Evolutionary conservation across 2,329 filamentous ascomycete genomes (phyloP).

Genomic region (Paraphaeosphaeria sporulosa): DNA sequence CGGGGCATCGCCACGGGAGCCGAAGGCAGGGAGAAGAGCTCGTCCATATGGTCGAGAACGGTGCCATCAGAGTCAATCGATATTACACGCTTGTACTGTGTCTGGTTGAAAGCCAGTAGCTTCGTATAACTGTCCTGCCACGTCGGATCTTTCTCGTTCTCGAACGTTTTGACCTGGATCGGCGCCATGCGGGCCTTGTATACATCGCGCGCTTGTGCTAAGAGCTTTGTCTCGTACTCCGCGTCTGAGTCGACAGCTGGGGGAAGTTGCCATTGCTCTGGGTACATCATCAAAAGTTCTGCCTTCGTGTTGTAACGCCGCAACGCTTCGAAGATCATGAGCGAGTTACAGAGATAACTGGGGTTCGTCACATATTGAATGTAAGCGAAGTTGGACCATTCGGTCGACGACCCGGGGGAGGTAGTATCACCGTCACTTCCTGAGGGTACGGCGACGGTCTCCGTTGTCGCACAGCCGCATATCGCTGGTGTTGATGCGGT

Average conservation of each 20-base stretch:
- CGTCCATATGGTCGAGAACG: slow-evolving; percentile 66
- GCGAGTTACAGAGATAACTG: slow-evolving; percentile 43
- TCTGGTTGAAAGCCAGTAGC: slow-evolving; percentile 70
- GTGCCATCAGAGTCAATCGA: slow-evolving; percentile 67
- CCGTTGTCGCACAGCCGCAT: neutral
- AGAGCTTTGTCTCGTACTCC: slow-evolving; percentile 42
- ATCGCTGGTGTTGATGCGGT: neutral
- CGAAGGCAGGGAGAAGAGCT: slow-evolving; percentile 69
- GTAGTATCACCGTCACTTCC: too few relatives aligned
- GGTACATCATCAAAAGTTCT: slow-evolving; percentile 17
- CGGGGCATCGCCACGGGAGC: slow-evolving; percentile 69
- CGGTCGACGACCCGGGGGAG: neutral
- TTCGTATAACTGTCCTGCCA: slow-evolving; percentile 71
- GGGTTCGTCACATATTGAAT: slow-evolving; percentile 44
- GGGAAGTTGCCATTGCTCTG: slow-evolving; percentile 20
- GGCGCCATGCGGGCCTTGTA: slow-evolving; percentile 56
- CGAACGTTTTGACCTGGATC: slow-evolving; percentile 45
- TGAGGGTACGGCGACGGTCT: neutral
- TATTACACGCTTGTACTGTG: slow-evolving; percentile 63
- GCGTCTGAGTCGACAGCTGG: neutral
- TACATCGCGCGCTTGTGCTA: slow-evolving; percentile 52
- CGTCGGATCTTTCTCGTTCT: slow-evolving; percentile 48
- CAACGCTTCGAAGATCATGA: slow-evolving; percentile 51
- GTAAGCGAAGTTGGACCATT: slow-evolving; percentile 42
- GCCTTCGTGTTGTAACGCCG: slow-evolving; percentile 40